phyloP scores from a whole-genome alignment of 225 moss, liverwort and hornwort species.

The Sphagnum tenellum region DNA sequence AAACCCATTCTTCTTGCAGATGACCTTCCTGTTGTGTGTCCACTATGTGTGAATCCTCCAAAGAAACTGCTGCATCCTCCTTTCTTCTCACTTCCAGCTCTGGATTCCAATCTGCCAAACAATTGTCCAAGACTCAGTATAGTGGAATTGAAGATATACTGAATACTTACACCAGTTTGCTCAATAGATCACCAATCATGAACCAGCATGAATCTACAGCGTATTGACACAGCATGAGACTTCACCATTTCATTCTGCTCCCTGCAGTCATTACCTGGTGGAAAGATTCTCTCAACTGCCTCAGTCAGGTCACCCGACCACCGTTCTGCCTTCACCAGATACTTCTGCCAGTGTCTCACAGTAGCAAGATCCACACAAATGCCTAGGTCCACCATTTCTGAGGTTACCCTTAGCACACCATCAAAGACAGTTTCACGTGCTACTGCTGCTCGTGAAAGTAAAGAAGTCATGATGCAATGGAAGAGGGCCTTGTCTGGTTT shows the following conservation, averaged over 20 bases:
- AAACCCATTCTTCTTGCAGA: slow-evolving; percentile 21
- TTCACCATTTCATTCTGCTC: too few species aligned
- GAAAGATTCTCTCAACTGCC: slow-evolving; percentile 51
- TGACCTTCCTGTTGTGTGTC: slow-evolving; percentile 11
- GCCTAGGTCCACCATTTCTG: slow-evolving; percentile 61
- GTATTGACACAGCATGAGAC: too few species aligned
- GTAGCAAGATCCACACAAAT: slow-evolving; percentile 58
- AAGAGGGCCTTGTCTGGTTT: slow-evolving; percentile 62
- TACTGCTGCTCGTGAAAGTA: slow-evolving; percentile 72
- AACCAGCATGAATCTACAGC: too few species aligned
- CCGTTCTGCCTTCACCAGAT: slow-evolving; percentile 58
- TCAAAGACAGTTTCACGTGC: slow-evolving; percentile 60
- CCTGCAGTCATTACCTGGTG: slow-evolving; percentile 25
- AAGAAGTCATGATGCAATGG: slow-evolving; percentile 74
- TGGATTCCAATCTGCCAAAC: slow-evolving; percentile 6
- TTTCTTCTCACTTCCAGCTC: slow-evolving; percentile 4
- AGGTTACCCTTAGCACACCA: slow-evolving; percentile 50
- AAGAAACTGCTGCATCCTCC: slow-evolving; percentile 1
- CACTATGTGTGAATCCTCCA: neutral
- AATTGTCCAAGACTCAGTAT: too few species aligned
- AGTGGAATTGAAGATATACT: too few species aligned
- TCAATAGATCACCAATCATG: too few species aligned
- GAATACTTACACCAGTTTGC: too few species aligned
- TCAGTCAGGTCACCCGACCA: slow-evolving; percentile 50
- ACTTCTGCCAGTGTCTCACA: slow-evolving; percentile 69